phyloP scores from a whole-genome alignment of 2,329 filamentous ascomycete species.

The Lecanicillium sp. region DNA sequence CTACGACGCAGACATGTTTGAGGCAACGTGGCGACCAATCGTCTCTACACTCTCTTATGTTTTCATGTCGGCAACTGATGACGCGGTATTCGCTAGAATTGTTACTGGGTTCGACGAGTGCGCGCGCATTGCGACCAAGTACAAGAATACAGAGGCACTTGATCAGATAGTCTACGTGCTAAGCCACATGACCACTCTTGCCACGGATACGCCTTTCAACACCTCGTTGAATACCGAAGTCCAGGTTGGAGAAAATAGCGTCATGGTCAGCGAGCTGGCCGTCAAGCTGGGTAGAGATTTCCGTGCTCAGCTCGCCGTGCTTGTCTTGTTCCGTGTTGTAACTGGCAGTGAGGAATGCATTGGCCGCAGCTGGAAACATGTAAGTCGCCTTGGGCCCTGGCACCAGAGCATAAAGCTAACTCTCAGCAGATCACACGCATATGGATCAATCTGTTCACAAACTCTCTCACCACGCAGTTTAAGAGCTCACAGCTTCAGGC shows the following conservation, averaged over 20 bases:
- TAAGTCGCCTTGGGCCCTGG: constrained; percentile 35
- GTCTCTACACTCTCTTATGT: constrained; percentile 94
- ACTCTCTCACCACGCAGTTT: constrained; percentile 82
- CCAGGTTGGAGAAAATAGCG: constrained; percentile 80
- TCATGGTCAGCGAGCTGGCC: constrained; percentile 98
- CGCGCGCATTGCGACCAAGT: constrained; percentile 81
- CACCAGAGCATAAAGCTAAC: constrained; percentile 26
- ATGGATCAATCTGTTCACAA: constrained; percentile 92
- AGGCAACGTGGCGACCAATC: constrained; percentile 90
- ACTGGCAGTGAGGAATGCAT: constrained; percentile 76
- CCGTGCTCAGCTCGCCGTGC: constrained; percentile 84
- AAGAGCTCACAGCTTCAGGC: constrained; percentile 56
- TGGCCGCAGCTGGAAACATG: constrained; percentile 68
- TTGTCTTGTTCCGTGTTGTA: constrained; percentile 91
- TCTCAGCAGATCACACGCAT: constrained; percentile 68
- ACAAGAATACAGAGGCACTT: constrained; percentile 74
- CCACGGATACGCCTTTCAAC: constrained; percentile 67
- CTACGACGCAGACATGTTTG: constrained; percentile 97
- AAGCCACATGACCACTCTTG: constrained; percentile 82
- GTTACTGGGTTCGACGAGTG: constrained; percentile 95
- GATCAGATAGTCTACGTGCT: constrained; percentile 91
- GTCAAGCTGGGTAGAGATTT: constrained; percentile 93
- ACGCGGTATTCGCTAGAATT: constrained; percentile 87
- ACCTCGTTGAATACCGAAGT: constrained; percentile 92
- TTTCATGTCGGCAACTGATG: constrained; percentile 97